Conservation (phyloP, 2,329 filamentous ascomycete genomes). For the Gremmenia infestans region DNA sequence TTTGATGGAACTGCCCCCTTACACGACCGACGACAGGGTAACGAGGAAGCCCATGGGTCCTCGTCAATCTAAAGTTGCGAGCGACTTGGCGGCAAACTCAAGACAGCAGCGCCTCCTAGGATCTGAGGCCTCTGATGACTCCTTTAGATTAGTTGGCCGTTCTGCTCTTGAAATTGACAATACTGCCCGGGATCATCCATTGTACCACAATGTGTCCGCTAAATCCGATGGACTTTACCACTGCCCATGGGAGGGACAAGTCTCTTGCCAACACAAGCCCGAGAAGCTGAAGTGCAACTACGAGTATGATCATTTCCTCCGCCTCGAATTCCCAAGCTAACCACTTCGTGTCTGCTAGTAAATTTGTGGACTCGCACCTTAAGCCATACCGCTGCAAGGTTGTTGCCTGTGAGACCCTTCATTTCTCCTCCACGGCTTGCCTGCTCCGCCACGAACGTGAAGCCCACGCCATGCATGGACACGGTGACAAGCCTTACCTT, state of each 20-base stretch:
- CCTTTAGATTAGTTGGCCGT: constrained; percentile 26
- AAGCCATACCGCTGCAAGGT: constrained; percentile 96
- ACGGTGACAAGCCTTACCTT: constrained; percentile 86
- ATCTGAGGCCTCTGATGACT: constrained; percentile 27
- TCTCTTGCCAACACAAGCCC: constrained; percentile 77
- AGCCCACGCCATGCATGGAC: constrained; percentile 91
- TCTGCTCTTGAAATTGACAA: constrained; percentile 31
- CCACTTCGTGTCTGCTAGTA: constrained; percentile 49
- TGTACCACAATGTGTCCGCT: constrained; percentile 64
- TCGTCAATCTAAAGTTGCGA: constrained; percentile 28
- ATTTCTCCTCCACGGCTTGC: constrained; percentile 93
- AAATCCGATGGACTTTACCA: constrained; percentile 79
- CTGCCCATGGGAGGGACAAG: constrained; percentile 77
- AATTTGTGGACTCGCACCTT: constrained; percentile 93
- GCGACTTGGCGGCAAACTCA: constrained; percentile 22
- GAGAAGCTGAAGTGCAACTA: constrained; percentile 99
- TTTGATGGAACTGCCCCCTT: constrained; percentile 27
- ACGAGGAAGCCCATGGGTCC: constrained; percentile 28
- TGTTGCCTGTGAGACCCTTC: constrained; percentile 73
- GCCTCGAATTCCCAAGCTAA: constrained; percentile 20
- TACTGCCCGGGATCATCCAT: constrained; percentile 55
- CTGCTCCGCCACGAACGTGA: constrained; percentile 92
- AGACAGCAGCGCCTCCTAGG: constrained; percentile 19
- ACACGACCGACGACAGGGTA: constrained; percentile 25
- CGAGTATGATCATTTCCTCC: constrained; percentile 61